Conservation (phyloP, 805 yeast species). For the Starmerella apicola region DNA sequence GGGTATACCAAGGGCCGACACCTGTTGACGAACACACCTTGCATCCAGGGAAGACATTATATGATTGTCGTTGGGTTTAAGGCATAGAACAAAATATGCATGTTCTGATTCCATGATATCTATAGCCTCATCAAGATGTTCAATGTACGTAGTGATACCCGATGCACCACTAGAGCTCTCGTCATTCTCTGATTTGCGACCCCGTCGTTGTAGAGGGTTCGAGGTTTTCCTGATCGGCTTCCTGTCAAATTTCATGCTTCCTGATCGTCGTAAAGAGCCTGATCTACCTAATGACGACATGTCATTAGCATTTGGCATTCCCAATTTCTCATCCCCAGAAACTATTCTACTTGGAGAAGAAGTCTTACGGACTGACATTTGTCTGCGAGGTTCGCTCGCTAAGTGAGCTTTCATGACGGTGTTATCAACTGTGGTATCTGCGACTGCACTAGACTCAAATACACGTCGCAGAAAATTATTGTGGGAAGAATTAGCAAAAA, state of each 20-base stretch:
- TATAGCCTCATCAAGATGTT: constrained; percentile 27
- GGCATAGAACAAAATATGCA: constrained; percentile 32
- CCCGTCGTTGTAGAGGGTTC: constrained; percentile 6
- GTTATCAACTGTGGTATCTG: constrained; percentile 27
- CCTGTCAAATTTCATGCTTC: constrained; percentile 14
- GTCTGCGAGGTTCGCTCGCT: constrained; percentile 31
- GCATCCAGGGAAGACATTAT: constrained; percentile 31
- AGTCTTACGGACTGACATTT: constrained; percentile 25
- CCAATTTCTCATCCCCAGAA: constrained; percentile 2
- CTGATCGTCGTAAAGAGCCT: constrained; percentile 13
- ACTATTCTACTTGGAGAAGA: no score
- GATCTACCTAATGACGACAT: constrained; percentile 1
- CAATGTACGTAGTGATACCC: constrained; percentile 13
- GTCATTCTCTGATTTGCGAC: constrained; percentile 3
- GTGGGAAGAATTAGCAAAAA: constrained; percentile 30
- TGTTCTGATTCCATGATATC: constrained; percentile 31
- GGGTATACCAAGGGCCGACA: constrained; percentile 31
- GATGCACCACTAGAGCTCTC: constrained; percentile 1
- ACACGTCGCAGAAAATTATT: constrained; percentile 28
- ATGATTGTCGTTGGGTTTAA: constrained; percentile 33
- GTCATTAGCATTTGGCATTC: not conserved
- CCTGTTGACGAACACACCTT: constrained; percentile 33
- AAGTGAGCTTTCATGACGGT: constrained; percentile 31
- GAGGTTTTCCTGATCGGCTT: constrained; percentile 10
- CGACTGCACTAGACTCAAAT: constrained; percentile 29